Evolutionary conservation across 1,139 yeast genomes (phyloP).

Genomic region (Kurtzmaniella natalensis): DNA sequence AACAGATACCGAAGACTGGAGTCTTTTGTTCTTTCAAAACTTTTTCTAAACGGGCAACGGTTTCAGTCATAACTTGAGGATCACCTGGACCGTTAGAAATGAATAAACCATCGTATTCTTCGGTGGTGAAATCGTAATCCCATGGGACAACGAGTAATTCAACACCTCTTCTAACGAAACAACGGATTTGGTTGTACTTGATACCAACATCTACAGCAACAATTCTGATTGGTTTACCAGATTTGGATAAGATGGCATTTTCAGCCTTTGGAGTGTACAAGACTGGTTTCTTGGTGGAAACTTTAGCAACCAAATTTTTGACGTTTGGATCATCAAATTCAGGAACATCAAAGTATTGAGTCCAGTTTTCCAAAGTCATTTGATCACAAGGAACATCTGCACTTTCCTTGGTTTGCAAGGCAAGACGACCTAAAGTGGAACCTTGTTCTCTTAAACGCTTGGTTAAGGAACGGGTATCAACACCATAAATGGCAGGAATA

Average conservation of each 20-base stretch:
- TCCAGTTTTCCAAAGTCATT: slow-evolving; percentile 44
- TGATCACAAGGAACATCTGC: slow-evolving; percentile 26
- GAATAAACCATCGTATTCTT: slow-evolving; percentile 89
- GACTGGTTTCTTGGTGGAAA: slow-evolving; percentile 72
- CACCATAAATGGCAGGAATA: slow-evolving; percentile 95
- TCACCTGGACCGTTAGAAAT: slow-evolving; percentile 99
- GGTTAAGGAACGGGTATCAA: slow-evolving; percentile 93
- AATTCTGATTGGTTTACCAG: slow-evolving; percentile 77
- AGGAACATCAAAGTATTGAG: slow-evolving; percentile 61
- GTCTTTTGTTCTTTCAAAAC: slow-evolving; percentile 61
- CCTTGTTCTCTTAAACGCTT: slow-evolving; percentile 90
- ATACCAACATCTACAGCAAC: slow-evolving; percentile 96
- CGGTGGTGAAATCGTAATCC: slow-evolving; percentile 78
- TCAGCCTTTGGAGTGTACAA: slow-evolving; percentile 68
- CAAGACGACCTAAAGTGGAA: slow-evolving; percentile 84
- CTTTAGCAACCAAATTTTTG: slow-evolving; percentile 87
- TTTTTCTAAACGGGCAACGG: slow-evolving; percentile 54
- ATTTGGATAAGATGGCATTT: slow-evolving; percentile 51
- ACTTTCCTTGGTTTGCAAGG: slow-evolving; percentile 51
- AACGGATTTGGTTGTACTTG: slow-evolving; percentile 96
- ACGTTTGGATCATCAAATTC: slow-evolving; percentile 94
- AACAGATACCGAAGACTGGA: slow-evolving; percentile 95
- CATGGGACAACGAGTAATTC: slow-evolving; percentile 95
- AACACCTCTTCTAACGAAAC: slow-evolving; percentile 94
- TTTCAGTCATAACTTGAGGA: slow-evolving; percentile 76